phyloP scores from a whole-genome alignment of 352 stramenopile genomes.

The Pilasporangium apinafurcum region DNA sequence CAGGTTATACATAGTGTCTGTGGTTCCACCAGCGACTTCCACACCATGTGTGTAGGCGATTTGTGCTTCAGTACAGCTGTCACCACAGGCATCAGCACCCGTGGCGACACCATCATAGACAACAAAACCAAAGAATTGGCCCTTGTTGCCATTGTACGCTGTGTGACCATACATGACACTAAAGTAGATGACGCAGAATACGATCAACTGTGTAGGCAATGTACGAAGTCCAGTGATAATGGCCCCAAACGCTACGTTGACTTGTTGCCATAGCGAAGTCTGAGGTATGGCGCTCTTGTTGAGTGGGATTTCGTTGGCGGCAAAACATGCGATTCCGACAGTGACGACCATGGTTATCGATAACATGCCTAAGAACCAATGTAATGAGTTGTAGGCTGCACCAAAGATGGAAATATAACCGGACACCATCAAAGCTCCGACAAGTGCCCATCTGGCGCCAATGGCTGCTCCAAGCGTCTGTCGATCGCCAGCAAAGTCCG shows the following conservation, averaged over 20 bases:
- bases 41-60: slow-evolving; percentile 43
- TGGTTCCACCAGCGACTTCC: slow-evolving; percentile 23
- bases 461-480: slow-evolving; percentile 20
- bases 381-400: slow-evolving; percentile 13
- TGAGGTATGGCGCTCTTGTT: slow-evolving; percentile 18
- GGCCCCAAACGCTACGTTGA: slow-evolving; percentile 24
- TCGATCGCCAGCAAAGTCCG: slow-evolving; percentile 42
- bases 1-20: slow-evolving; percentile 38
- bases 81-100: slow-evolving; percentile 28
- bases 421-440: slow-evolving; percentile 18
- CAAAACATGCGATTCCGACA: slow-evolving; percentile 17
- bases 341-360: slow-evolving; percentile 12
- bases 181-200: slow-evolving; percentile 33
- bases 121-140: slow-evolving; percentile 49
- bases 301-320: slow-evolving; percentile 8
- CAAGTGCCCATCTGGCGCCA: slow-evolving; percentile 12
- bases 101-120: slow-evolving; percentile 28
- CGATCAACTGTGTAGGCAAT: slow-evolving; percentile 19
- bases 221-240: slow-evolving; percentile 29
- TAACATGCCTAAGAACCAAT: slow-evolving; percentile 27
- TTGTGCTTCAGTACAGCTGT: slow-evolving; percentile 24
- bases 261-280: slow-evolving; percentile 14
- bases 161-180: slow-evolving; percentile 43
- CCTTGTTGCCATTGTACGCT: slow-evolving; percentile 55
- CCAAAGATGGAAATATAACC: slow-evolving; percentile 25